Conservation (phyloP, 257 asterid genomes). For the Solanum rostratum region DNA sequence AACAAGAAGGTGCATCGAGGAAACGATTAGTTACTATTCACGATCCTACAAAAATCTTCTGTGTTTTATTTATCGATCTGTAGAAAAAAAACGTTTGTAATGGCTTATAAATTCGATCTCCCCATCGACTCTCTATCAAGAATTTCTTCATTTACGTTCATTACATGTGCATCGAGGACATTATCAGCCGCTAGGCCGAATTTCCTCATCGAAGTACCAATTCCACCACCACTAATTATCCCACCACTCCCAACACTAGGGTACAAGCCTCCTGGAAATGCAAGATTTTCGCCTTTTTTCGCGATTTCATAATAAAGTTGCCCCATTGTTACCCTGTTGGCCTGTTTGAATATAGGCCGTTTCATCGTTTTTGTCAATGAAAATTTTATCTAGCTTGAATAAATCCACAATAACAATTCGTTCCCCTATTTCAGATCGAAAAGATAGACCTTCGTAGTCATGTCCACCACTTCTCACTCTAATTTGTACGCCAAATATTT, state of each 20-base stretch:
- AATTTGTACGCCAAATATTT: neutral
- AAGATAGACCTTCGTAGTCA: constrained; percentile 27
- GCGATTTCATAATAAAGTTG: constrained; percentile 15
- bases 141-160: constrained; percentile 3
- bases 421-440: neutral
- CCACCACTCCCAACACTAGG: constrained; percentile 27
- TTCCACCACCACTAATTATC: constrained; percentile 26
- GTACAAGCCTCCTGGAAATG: constrained; percentile 17
- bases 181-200: constrained; percentile 14
- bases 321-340: constrained; percentile 19
- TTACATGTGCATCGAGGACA: constrained; percentile 11
- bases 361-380: neutral
- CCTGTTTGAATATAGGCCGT: constrained; percentile 23
- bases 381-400: neutral
- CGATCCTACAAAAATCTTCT: neutral
- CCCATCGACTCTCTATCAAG: constrained; percentile 11
- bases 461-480: constrained; percentile 22
- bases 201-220: constrained; percentile 24
- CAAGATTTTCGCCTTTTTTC: neutral
- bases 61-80: neutral
- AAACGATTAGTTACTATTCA: neutral
- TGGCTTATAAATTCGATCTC: neutral
- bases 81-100: neutral
- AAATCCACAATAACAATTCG: constrained; percentile 12
- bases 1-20: neutral